These are phyloP conservation scores for Nitzschia palea DNA, from an alignment of 108 stramenopile species.

Conservation along the genomic window DNA sequence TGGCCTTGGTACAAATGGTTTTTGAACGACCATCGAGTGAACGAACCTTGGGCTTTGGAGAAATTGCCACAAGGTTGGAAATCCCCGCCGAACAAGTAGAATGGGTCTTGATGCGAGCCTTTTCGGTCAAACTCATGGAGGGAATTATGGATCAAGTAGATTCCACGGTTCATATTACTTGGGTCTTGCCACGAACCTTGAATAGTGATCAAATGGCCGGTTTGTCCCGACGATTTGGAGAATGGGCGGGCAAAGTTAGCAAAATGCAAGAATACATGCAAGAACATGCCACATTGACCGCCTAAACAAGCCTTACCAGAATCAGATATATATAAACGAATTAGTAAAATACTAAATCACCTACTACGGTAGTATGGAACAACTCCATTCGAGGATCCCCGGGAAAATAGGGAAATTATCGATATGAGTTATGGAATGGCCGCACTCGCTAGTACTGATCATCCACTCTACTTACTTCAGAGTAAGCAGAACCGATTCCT, in stretches of 20 bases:
- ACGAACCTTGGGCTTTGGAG: slow-evolving; percentile 84
- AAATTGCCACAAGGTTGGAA: slow-evolving; percentile 74
- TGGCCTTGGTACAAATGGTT: slow-evolving; percentile 93
- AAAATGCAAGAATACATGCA: slow-evolving; percentile 69
- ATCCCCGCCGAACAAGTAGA: slow-evolving; percentile 94
- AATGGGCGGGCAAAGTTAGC: slow-evolving; percentile 79
- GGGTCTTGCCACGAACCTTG: slow-evolving; percentile 98
- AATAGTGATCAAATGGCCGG: slow-evolving; percentile 70
- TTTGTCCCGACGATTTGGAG: slow-evolving; percentile 81
- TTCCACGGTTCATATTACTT: slow-evolving; percentile 84
- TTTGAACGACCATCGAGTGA: slow-evolving; percentile 91
- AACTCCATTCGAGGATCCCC: no score
- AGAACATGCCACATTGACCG: slow-evolving; percentile 38
- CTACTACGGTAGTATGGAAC: no score
- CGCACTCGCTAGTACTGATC: no score
- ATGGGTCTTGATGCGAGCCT: slow-evolving; percentile 96
- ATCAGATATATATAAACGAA: no score
- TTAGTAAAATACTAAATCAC: no score
- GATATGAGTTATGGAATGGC: no score
- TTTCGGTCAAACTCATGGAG: slow-evolving; percentile 91
- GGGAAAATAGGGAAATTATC: no score
- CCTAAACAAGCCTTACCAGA: no score
- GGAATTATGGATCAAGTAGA: slow-evolving; percentile 90
- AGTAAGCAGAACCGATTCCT: no score
- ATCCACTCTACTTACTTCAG: no score